Percentiles rank a stretch among this genome's conserved stretches.
Evolutionary conservation across 371 early-diverging fungal species (phyloP).

Genomic region (Nosema muscidifuracis): DNA sequence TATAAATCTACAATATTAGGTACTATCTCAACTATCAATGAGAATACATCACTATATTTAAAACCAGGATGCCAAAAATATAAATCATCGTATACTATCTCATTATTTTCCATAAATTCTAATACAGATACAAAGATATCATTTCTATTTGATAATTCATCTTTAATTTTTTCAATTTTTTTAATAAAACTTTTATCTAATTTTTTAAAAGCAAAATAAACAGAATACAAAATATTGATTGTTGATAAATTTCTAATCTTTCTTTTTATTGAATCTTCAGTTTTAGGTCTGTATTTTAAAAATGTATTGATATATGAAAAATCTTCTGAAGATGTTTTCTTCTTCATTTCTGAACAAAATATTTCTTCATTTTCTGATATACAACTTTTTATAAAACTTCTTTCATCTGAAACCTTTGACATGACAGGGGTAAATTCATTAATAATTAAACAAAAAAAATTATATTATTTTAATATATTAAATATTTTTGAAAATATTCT

Average conservation of each 20-base stretch:
- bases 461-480: too few species aligned
- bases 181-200: slow-evolving; percentile 26
- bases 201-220: slow-evolving; percentile 28
- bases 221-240: slow-evolving; percentile 24
- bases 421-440: neutral
- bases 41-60: slow-evolving; percentile 28
- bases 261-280: neutral
- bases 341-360: neutral
- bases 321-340: neutral
- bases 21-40: slow-evolving; percentile 38
- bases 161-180: slow-evolving; percentile 33
- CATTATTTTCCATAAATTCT: slow-evolving; percentile 20
- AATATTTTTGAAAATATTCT: too few species aligned
- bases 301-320: neutral
- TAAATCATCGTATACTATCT: slow-evolving; percentile 33
- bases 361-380: neutral
- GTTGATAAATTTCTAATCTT: slow-evolving; percentile 27
- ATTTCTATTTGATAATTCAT: slow-evolving; percentile 19
- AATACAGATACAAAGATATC: slow-evolving; percentile 36
- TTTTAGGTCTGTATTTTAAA: slow-evolving; percentile 1
- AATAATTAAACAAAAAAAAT: too few species aligned
- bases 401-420: neutral
- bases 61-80: slow-evolving; percentile 49
- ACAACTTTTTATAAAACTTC: neutral
- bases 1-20: slow-evolving; percentile 44